These are phyloP conservation scores for Bryoglossum gracile DNA, from an alignment of 495 filamentous ascomycete species.

Conservation along the genomic window DNA sequence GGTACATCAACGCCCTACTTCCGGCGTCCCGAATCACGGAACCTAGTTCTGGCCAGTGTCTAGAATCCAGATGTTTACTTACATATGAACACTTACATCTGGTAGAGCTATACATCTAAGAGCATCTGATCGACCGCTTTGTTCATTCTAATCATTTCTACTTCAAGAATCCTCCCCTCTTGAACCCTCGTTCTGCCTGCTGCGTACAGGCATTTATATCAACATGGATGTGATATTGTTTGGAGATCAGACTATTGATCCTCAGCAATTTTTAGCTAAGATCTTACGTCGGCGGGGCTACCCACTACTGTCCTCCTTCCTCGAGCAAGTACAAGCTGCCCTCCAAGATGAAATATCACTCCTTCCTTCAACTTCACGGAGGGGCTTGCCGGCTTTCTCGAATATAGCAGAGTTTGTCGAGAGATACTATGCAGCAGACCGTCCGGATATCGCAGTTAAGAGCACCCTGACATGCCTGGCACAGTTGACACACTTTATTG, in stretches of 20 bases:
- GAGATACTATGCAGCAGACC: conserved; percentile 48
- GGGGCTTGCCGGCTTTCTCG: conserved; percentile 59
- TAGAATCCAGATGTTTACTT: background rate
- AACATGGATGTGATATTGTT: conserved; percentile 51
- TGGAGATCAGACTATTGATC: conserved; percentile 74
- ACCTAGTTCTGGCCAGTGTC: background rate
- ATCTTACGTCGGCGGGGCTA: too few species aligned
- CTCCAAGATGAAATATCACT: conserved; percentile 56
- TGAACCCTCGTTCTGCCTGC: background rate
- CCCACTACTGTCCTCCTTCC: conserved; percentile 55
- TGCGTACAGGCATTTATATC: conserved; percentile 15
- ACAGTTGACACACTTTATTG: conserved; percentile 69
- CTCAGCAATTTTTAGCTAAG: conserved; percentile 58
- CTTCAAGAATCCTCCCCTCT: background rate
- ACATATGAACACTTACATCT: background rate
- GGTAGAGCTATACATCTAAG: conserved; percentile 2
- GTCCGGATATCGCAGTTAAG: conserved; percentile 55
- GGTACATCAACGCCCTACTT: background rate
- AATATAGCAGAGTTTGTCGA: conserved; percentile 65
- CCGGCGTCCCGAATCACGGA: background rate
- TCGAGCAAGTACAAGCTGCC: conserved; percentile 53
- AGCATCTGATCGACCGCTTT: background rate
- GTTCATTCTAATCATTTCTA: background rate
- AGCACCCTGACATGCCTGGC: conserved; percentile 62
- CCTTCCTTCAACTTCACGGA: conserved; percentile 51